A percentile compares a stretch with the other conserved stretches of the same genome.
These are phyloP conservation scores for Blastomyces silverae DNA, from an alignment of 2,329 filamentous ascomycete species.

Conservation along the genomic window DNA sequence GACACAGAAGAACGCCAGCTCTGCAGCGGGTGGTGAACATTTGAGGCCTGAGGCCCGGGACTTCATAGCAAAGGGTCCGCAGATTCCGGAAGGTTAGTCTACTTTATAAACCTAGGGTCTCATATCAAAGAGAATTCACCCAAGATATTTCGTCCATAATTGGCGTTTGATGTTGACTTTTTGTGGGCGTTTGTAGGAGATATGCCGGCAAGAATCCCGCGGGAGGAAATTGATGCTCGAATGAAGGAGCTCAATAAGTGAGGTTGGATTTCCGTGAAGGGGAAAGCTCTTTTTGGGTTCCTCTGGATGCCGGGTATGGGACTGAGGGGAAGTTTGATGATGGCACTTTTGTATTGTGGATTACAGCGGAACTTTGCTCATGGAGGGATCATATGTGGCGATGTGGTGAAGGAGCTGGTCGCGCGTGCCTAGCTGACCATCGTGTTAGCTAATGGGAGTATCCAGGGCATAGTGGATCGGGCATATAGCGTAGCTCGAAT, in stretches of 20 bases:
- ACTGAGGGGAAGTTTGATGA: not conserved
- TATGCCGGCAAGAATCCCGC: slow-evolving; percentile 6
- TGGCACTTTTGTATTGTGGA: not conserved
- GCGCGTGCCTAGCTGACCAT: not conserved
- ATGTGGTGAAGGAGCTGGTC: not conserved
- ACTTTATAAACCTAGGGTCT: not conserved
- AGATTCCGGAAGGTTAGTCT: slow-evolving; percentile 13
- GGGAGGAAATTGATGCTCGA: slow-evolving; percentile 10
- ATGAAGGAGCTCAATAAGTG: slow-evolving; percentile 13
- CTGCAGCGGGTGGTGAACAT: not conserved
- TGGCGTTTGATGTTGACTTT: not conserved
- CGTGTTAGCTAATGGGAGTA: not conserved
- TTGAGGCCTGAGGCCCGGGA: slow-evolving; percentile 5
- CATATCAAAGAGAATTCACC: not conserved
- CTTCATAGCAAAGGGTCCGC: slow-evolving; percentile 12
- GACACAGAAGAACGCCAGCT: not conserved
- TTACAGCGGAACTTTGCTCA: not conserved
- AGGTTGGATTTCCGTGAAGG: not conserved
- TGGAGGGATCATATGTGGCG: not conserved
- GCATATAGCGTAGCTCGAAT: not conserved
- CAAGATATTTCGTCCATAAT: not conserved
- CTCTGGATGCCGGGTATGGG: not conserved
- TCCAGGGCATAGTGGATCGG: not conserved
- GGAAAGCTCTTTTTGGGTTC: not conserved
- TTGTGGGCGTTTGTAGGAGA: not conserved